A percentile compares a stretch with the other conserved stretches of the same genome.
phyloP scores from a whole-genome alignment of 495 filamentous ascomycete species.

The Aspergillus kassunensis region DNA sequence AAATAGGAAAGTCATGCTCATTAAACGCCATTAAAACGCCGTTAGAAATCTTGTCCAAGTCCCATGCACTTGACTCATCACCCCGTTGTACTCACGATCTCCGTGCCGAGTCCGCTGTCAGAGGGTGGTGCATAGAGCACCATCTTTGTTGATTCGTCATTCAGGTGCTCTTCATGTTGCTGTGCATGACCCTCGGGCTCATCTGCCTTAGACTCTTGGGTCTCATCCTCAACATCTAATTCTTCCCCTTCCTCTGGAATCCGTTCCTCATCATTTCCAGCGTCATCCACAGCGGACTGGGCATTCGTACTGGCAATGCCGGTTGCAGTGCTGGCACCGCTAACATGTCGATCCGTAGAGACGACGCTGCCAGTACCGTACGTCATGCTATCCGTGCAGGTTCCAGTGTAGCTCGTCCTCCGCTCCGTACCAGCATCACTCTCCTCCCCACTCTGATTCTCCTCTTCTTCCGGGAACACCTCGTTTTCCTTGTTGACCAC shows the following conservation, averaged over 20 bases:
- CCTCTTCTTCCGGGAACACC: conserved; percentile 50
- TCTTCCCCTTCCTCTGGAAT: conserved; percentile 5
- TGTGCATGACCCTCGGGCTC: conserved; percentile 14
- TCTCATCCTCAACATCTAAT: conserved; percentile 15
- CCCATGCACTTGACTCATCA: background rate
- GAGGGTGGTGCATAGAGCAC: conserved; percentile 36
- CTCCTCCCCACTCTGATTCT: conserved; percentile 37
- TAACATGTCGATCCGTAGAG: conserved; percentile 43
- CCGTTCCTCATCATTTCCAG: conserved; percentile 13
- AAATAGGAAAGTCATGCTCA: conserved; percentile 3
- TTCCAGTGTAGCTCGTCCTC: conserved; percentile 48
- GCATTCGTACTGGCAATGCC: conserved; percentile 25
- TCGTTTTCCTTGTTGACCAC: conserved; percentile 61
- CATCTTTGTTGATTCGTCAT: conserved; percentile 32
- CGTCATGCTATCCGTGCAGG: conserved; percentile 45
- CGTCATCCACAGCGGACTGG: conserved; percentile 11
- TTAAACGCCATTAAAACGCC: conserved; percentile 27
- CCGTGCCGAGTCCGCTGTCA: conserved; percentile 45
- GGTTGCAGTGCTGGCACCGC: conserved; percentile 38
- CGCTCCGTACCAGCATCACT: conserved; percentile 53
- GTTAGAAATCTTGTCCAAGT: conserved; percentile 3
- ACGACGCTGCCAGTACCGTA: conserved; percentile 47
- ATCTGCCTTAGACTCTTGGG: conserved; percentile 15
- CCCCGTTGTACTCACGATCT: conserved; percentile 33
- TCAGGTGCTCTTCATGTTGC: conserved; percentile 17